phyloP scores from a whole-genome alignment of 2,329 filamentous ascomycete genomes.

The Aspergillus pseudotamarii region DNA sequence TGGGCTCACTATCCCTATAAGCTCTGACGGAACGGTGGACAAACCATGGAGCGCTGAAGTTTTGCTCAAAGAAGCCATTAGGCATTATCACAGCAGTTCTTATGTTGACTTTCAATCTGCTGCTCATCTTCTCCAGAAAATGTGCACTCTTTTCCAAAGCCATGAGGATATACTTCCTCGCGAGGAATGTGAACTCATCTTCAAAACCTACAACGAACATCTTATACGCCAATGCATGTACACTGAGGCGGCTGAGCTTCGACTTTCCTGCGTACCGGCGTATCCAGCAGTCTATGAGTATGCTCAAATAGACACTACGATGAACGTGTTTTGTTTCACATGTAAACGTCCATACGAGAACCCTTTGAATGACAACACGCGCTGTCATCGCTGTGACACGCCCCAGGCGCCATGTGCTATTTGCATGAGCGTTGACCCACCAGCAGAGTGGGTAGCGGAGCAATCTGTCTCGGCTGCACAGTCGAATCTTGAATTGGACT shows the following conservation, averaged over 20 bases:
- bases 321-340: conserved; percentile 58
- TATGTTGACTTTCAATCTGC: conserved; percentile 45
- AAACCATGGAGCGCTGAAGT: conserved; percentile 45
- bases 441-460: conserved; percentile 42
- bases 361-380: conserved; percentile 50
- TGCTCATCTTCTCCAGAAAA: conserved; percentile 45
- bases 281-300: conserved; percentile 62
- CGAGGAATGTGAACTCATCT: conserved; percentile 57
- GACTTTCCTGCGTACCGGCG: conserved; percentile 56
- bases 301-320: conserved; percentile 55
- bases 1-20: conserved; percentile 35
- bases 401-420: conserved; percentile 45
- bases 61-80: conserved; percentile 43
- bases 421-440: conserved; percentile 46
- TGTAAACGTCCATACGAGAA: conserved; percentile 61
- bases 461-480: conserved; percentile 18
- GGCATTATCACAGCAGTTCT: conserved; percentile 42
- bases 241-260: conserved; percentile 57
- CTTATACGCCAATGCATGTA: conserved; percentile 51
- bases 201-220: conserved; percentile 61
- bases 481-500: conserved; percentile 18
- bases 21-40: conserved; percentile 29
- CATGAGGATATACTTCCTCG: conserved; percentile 43
- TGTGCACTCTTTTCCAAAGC: conserved; percentile 42
- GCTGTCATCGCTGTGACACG: conserved; percentile 54